A percentile compares a stretch with the other conserved stretches of the same genome.
These are phyloP conservation scores for Lachnellula cervina DNA, from an alignment of 2,329 filamentous ascomycete species.

Conservation along the genomic window DNA sequence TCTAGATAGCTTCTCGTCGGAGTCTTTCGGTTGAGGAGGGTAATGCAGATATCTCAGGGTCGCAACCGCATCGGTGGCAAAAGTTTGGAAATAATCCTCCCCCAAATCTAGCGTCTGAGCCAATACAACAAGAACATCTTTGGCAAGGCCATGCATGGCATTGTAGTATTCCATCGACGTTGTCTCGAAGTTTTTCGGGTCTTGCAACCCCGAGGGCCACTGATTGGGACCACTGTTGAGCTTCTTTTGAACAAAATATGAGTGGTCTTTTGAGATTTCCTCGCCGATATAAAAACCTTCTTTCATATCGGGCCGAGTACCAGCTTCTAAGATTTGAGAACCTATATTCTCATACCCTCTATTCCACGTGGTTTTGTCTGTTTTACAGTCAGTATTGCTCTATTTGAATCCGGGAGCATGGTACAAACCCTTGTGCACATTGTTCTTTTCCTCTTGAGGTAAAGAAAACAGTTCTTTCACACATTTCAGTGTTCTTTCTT, in stretches of 20 bases:
- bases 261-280: slow-evolving; percentile 37
- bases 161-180: slow-evolving; percentile 39
- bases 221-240: slow-evolving; percentile 38
- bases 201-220: slow-evolving; percentile 33
- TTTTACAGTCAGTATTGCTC: slow-evolving; percentile 22
- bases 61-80: slow-evolving; percentile 36
- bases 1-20: slow-evolving; percentile 30
- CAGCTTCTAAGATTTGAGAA: slow-evolving; percentile 40
- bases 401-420: not conserved
- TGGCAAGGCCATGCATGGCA: slow-evolving; percentile 35
- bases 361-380: slow-evolving; percentile 35
- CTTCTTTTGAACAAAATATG: slow-evolving; percentile 26
- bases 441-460: slow-evolving; percentile 40
- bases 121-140: slow-evolving; percentile 38
- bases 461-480: slow-evolving; percentile 43
- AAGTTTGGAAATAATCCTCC: slow-evolving; percentile 37
- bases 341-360: slow-evolving; percentile 45
- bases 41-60: slow-evolving; percentile 44
- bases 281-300: slow-evolving; percentile 38
- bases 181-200: slow-evolving; percentile 29
- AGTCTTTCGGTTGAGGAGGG: slow-evolving; percentile 35
- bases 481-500: slow-evolving; percentile 35
- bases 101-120: slow-evolving; percentile 37
- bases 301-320: slow-evolving; percentile 40
- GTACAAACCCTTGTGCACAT: slow-evolving; percentile 32